Evolutionary conservation across 2,329 filamentous ascomycete genomes (phyloP).

Genomic region (Fusarium sp.): DNA sequence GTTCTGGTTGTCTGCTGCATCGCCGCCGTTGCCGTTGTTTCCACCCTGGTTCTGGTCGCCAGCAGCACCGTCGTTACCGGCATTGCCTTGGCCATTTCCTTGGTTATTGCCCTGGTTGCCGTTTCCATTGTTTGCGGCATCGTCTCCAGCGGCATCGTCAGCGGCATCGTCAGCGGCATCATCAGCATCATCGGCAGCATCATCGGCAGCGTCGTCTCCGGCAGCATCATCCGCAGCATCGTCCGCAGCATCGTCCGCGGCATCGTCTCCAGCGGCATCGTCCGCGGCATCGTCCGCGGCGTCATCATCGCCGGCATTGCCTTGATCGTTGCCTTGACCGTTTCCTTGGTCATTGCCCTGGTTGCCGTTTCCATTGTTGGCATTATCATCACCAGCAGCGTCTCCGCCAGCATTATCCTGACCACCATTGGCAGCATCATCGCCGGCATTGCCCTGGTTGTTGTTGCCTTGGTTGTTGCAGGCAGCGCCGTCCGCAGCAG

Average conservation of each 20-base stretch:
- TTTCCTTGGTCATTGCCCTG: not conserved
- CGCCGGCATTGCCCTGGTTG: not conserved
- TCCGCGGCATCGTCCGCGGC: too few relatives aligned
- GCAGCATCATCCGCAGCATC: constrained; percentile 4
- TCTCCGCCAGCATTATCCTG: not conserved
- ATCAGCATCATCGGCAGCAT: not conserved
- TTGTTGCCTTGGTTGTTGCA: not conserved
- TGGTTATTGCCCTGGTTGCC: not conserved
- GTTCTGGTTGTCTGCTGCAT: not conserved
- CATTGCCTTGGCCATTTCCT: not conserved
- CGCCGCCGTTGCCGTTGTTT: not conserved
- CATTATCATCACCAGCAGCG: not conserved
- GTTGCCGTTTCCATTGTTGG: not conserved
- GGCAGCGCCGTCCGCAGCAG: not conserved
- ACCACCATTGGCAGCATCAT: not conserved
- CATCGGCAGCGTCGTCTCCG: not conserved
- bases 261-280: constrained; percentile 1
- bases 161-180: not conserved
- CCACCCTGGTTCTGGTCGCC: not conserved
- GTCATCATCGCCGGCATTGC: not conserved
- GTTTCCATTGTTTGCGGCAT: not conserved
- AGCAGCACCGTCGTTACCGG: not conserved
- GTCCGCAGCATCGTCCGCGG: constrained; percentile 8
- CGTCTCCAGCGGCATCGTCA: not conserved
- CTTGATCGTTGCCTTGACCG: not conserved